These are phyloP conservation scores for Mucuna pruriens DNA, from an alignment of 306 rosid species.

Conservation along the genomic window DNA sequence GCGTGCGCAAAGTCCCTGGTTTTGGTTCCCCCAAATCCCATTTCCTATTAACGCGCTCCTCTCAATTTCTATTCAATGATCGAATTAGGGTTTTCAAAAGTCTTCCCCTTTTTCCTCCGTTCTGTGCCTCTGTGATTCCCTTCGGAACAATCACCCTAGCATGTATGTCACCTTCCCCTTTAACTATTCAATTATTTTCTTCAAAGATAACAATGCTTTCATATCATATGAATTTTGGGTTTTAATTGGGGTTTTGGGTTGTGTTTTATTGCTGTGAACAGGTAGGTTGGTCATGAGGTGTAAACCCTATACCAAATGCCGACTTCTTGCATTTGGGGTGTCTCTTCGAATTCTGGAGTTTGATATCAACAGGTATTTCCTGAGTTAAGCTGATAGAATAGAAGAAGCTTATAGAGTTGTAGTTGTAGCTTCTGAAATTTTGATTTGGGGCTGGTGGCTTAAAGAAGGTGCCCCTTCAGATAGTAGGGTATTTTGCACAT, in stretches of 20 bases:
- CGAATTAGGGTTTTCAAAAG: constrained; percentile 41
- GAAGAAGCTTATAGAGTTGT: constrained; percentile 39
- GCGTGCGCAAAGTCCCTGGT: constrained; percentile 50
- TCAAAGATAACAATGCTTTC: neutral
- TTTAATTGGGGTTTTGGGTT: constrained; percentile 39
- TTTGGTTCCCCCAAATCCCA: constrained; percentile 22
- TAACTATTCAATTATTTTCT: neutral
- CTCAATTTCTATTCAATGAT: neutral
- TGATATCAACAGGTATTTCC: neutral
- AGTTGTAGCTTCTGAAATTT: constrained; percentile 48
- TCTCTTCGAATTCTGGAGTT: constrained; percentile 28
- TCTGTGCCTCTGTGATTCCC: constrained; percentile 26
- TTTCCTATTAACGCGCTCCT: neutral
- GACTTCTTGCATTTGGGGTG: constrained; percentile 40
- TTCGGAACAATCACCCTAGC: neutral
- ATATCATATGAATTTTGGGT: constrained; percentile 15
- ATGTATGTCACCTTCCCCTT: constrained; percentile 17
- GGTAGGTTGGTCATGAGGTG: constrained; percentile 35
- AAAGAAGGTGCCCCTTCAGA: constrained; percentile 24
- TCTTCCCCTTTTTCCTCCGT: constrained; percentile 18
- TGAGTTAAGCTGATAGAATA: constrained; percentile 29
- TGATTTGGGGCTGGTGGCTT: constrained; percentile 51
- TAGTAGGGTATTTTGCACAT: constrained; percentile 39
- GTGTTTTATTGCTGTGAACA: neutral
- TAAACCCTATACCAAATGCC: constrained; percentile 29